phyloP scores from a whole-genome alignment of 2,329 filamentous ascomycete species.

The Penicillium sp. region DNA sequence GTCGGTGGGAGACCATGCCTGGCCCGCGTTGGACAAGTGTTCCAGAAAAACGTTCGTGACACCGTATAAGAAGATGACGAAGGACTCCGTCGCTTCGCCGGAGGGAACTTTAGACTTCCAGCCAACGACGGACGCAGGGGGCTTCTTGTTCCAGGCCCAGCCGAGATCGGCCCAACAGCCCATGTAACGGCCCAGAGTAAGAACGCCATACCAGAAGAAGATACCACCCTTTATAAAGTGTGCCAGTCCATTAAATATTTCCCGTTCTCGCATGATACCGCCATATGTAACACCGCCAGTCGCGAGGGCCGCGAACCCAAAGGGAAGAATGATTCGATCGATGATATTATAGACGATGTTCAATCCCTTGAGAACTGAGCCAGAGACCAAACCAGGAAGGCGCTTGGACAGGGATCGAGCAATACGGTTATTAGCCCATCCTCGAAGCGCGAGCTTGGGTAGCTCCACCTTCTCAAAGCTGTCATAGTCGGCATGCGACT shows the following conservation, averaged over 20 bases:
- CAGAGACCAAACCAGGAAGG: conserved; percentile 59
- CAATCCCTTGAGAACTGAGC: conserved; percentile 60
- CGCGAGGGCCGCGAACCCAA: conserved; percentile 73
- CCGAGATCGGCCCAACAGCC: conserved; percentile 88
- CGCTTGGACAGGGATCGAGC: conserved; percentile 57
- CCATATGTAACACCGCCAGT: conserved; percentile 76
- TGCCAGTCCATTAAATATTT: conserved; percentile 81
- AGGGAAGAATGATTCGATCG: conserved; percentile 74
- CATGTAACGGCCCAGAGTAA: conserved; percentile 86
- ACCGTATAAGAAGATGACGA: conserved; percentile 88
- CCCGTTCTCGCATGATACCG: conserved; percentile 73
- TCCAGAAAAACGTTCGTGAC: conserved; percentile 90
- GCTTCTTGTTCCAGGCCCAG: conserved; percentile 93
- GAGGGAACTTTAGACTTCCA: conserved; percentile 67
- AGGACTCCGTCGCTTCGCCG: conserved; percentile 86
- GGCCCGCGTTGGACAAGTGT: conserved; percentile 74
- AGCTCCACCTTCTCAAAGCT: conserved; percentile 51
- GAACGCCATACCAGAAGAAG: conserved; percentile 88
- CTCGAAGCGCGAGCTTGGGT: conserved; percentile 37
- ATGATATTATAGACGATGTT: conserved; percentile 65
- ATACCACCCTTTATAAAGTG: conserved; percentile 94
- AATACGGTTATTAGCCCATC: conserved; percentile 51
- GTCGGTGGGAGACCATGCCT: conserved; percentile 74
- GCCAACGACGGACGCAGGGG: conserved; percentile 57
- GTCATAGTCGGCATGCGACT: conserved; percentile 51